Percentiles rank a stretch among this genome's conserved stretches.
Evolutionary conservation across 2,329 filamentous ascomycete genomes (phyloP).

Genomic region (Colletotrichum tropicale): DNA sequence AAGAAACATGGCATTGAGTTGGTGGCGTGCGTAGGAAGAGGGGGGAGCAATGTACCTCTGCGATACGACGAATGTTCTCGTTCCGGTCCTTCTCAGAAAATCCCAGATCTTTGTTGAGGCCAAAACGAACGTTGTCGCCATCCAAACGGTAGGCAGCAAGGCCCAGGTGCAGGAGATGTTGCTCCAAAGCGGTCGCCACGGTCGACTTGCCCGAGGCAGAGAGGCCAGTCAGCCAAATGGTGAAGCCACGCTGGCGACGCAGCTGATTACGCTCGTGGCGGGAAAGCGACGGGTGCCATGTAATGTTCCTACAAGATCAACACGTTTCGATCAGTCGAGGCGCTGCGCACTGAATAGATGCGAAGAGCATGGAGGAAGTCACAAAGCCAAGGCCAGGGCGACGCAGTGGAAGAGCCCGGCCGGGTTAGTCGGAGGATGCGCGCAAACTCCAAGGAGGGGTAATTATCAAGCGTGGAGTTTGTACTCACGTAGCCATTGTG

Average conservation of each 20-base stretch:
- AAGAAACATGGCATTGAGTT: not conserved
- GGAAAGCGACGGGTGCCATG: slow-evolving; percentile 84
- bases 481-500: slow-evolving; percentile 32
- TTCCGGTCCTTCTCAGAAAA: slow-evolving; percentile 93
- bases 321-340: not conserved
- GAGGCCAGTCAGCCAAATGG: slow-evolving; percentile 97
- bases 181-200: slow-evolving; percentile 94
- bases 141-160: slow-evolving; percentile 90
- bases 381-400: not conserved
- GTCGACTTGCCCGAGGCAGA: slow-evolving; percentile 97
- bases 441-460: not conserved
- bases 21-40: not conserved
- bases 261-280: slow-evolving; percentile 75
- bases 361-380: not conserved
- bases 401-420: not conserved
- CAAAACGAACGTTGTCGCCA: slow-evolving; percentile 98
- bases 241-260: slow-evolving; percentile 87
- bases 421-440: not conserved
- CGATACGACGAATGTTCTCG: slow-evolving; percentile 97
- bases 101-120: slow-evolving; percentile 95
- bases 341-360: not conserved
- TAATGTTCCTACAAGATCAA: slow-evolving; percentile 74
- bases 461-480: no score
- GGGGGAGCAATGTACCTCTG: slow-evolving; percentile 60
- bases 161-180: slow-evolving; percentile 88